Percentiles rank a stretch among this genome's conserved stretches.
phyloP scores from a whole-genome alignment of 768 basidiomycete species.

The Phylloporus arenicola region DNA sequence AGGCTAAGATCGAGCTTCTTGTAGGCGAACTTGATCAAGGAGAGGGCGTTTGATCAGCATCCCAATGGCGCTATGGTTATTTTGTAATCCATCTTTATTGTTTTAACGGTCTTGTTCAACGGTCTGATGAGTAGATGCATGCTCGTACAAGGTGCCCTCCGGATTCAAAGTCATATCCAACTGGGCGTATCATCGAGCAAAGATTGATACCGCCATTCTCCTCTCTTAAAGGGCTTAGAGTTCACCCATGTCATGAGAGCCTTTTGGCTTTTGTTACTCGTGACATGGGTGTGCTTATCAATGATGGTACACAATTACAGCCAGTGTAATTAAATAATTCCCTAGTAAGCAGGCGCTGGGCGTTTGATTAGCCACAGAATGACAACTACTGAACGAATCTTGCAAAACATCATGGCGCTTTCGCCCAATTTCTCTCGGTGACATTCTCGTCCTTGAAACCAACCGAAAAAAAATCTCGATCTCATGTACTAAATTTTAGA shows the following conservation, averaged over 20 bases:
- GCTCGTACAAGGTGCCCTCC: conserved; percentile 78
- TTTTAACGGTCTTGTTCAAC: neutral
- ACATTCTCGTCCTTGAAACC: too few relatives aligned
- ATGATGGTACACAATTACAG: conserved; percentile 8
- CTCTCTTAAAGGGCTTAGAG: neutral
- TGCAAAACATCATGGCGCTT: too few relatives aligned
- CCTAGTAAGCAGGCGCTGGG: too few relatives aligned
- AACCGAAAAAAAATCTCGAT: too few relatives aligned
- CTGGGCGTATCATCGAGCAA: conserved; percentile 76
- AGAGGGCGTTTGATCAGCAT: conserved; percentile 39
- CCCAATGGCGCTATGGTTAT: neutral
- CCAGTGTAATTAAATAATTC: neutral
- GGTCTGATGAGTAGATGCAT: conserved; percentile 12
- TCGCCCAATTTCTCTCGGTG: too few relatives aligned
- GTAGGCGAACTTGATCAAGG: conserved; percentile 60
- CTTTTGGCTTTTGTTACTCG: neutral
- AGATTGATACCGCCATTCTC: conserved; percentile 32
- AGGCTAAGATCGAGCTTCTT: conserved; percentile 64
- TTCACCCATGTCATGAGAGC: neutral
- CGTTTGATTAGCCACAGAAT: too few relatives aligned
- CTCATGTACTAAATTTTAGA: too few relatives aligned
- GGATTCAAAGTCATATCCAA: conserved; percentile 55
- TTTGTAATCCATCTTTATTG: neutral
- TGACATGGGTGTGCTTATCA: neutral
- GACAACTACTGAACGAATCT: too few relatives aligned